Evolutionary conservation across 305 asterid genomes (phyloP).

Genomic region (Rubia peregrina): DNA sequence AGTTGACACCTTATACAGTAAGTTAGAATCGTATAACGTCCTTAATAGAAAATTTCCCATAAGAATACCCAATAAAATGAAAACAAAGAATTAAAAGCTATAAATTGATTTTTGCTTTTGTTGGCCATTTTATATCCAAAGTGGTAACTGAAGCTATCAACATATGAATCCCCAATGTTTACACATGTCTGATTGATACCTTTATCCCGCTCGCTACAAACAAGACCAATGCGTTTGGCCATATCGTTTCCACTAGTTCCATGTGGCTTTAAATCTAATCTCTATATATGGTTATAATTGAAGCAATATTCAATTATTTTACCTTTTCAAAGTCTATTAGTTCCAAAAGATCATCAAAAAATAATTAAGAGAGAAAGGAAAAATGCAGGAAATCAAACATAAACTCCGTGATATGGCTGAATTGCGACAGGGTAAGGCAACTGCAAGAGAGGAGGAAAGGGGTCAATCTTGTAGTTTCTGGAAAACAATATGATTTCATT

Average conservation of each 20-base stretch:
- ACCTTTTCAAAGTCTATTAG: too few species aligned
- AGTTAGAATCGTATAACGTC: too few species aligned
- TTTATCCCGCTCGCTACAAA: background rate
- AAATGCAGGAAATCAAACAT: constrained; percentile 62
- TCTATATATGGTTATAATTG: background rate
- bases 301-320: background rate
- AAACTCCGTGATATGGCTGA: constrained; percentile 32
- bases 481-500: too few species aligned
- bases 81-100: too few species aligned
- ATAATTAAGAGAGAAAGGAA: constrained; percentile 13
- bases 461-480: constrained; percentile 13
- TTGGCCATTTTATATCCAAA: too few species aligned
- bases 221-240: background rate
- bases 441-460: constrained; percentile 51
- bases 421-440: constrained; percentile 56
- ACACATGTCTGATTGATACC: background rate
- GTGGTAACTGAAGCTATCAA: background rate
- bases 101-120: too few species aligned
- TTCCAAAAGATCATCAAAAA: background rate
- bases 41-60: too few species aligned
- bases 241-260: background rate
- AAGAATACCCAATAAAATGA: too few species aligned
- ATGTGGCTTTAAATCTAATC: background rate
- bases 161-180: background rate
- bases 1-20: too few species aligned